Evolutionary conservation across 345 rosid species (phyloP).

Genomic region (Dovyalis caffra): DNA sequence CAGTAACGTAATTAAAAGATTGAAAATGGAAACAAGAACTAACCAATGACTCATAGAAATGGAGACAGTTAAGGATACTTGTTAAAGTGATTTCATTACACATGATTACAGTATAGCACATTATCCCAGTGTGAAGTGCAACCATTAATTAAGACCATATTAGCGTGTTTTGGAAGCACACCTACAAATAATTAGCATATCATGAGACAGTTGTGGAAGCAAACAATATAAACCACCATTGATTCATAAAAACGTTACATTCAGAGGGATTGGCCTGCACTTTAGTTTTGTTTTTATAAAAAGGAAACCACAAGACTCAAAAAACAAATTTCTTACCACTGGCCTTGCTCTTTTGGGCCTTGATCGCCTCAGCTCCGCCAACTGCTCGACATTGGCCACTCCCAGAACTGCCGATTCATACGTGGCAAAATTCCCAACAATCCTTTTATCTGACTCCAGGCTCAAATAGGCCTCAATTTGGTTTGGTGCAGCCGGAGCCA

Average conservation of each 20-base stretch:
- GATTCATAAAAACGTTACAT: too few relatives aligned
- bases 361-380: conserved; percentile 72
- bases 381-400: conserved; percentile 52
- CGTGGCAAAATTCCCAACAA: conserved; percentile 78
- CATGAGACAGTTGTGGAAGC: too few relatives aligned
- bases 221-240: too few relatives aligned
- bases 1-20: not conserved
- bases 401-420: conserved; percentile 85
- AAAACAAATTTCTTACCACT: conserved; percentile 37
- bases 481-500: conserved; percentile 60
- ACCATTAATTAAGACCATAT: not conserved
- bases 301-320: not conserved
- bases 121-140: not conserved
- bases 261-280: too few relatives aligned
- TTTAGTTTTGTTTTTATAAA: too few relatives aligned
- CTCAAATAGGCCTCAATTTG: conserved; percentile 66
- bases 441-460: conserved; percentile 69
- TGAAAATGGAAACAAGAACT: not conserved
- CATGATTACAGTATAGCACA: not conserved
- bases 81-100: not conserved
- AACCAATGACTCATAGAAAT: not conserved
- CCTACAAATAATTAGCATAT: too few relatives aligned
- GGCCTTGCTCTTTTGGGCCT: conserved; percentile 72
- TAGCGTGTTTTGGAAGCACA: too few relatives aligned
- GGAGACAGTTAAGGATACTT: not conserved